phyloP scores from a whole-genome alignment of 2,329 filamentous ascomycete species.

The Lasiodiplodia sp. region DNA sequence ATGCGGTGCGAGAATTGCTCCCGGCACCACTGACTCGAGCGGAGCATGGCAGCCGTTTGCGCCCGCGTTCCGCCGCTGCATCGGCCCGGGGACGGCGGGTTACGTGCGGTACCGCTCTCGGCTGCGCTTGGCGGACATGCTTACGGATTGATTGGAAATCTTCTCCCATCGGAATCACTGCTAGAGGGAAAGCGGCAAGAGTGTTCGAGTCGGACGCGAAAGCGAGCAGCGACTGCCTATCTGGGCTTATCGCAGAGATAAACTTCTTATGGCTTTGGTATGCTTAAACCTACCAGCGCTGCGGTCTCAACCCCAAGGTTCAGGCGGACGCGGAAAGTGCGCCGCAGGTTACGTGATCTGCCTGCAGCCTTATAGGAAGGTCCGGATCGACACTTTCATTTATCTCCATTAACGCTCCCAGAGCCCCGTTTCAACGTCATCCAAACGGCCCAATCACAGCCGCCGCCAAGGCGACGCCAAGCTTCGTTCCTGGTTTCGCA shows the following conservation, averaged over 20 bases:
- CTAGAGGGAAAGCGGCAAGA: not conserved
- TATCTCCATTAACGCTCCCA: conserved; percentile 14
- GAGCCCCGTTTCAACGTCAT: conserved; percentile 8
- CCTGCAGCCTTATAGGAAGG: conserved; percentile 21
- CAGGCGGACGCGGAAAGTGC: not conserved
- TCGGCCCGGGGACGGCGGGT: conserved; percentile 11
- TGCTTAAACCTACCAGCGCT: not conserved
- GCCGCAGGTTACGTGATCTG: not conserved
- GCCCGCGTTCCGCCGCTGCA: not conserved
- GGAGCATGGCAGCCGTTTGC: conserved; percentile 1
- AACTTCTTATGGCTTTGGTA: not conserved
- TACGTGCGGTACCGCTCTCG: not conserved
- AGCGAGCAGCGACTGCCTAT: not conserved
- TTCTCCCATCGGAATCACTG: not conserved
- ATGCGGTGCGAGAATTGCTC: not conserved
- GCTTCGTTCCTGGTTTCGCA: not conserved
- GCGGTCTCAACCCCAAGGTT: not conserved
- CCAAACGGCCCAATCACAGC: not conserved
- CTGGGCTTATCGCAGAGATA: not conserved
- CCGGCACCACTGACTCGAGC: conserved; percentile 3
- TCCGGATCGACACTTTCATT: conserved; percentile 21
- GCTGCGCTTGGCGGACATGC: not conserved
- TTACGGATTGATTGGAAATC: conserved; percentile 13
- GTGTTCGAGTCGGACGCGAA: not conserved
- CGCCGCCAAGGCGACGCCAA: conserved; percentile 6